Evolutionary conservation across 768 basidiomycete genomes (phyloP).

Genomic region (Hygrocybe punicea): DNA sequence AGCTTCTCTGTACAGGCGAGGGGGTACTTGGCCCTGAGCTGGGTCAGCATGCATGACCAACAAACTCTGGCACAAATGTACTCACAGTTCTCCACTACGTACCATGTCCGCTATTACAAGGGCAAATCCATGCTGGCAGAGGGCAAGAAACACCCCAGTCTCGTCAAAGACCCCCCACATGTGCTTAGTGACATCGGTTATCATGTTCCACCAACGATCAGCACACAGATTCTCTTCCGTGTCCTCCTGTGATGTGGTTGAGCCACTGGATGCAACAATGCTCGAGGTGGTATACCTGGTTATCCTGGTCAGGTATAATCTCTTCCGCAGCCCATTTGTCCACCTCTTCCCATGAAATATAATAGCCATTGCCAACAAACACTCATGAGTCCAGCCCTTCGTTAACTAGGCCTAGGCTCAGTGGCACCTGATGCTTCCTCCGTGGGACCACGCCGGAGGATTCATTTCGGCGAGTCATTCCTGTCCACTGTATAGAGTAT

Average conservation of each 20-base stretch:
- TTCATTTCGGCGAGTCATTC: background rate
- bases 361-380: no score
- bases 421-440: background rate
- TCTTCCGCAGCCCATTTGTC: no score
- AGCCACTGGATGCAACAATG: no score
- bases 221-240: constrained; percentile 14
- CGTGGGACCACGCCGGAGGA: no score
- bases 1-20: constrained; percentile 16
- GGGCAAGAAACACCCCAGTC: constrained; percentile 24
- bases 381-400: background rate
- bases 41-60: background rate
- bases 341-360: no score
- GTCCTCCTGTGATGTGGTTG: no score
- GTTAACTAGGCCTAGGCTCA: no score
- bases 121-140: constrained; percentile 23
- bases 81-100: constrained; percentile 27
- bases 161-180: constrained; percentile 31
- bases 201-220: constrained; percentile 21
- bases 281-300: no score
- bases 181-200: constrained; percentile 9
- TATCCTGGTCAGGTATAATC: no score
- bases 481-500: background rate
- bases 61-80: constrained; percentile 1
- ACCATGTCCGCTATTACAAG: constrained; percentile 22
- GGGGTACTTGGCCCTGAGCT: constrained; percentile 19